Evolutionary conservation across 257 asterid species (phyloP), one percentile per base, ranked within the genome.

Genomic region (Nyctanthes arbortristis): DNA sequence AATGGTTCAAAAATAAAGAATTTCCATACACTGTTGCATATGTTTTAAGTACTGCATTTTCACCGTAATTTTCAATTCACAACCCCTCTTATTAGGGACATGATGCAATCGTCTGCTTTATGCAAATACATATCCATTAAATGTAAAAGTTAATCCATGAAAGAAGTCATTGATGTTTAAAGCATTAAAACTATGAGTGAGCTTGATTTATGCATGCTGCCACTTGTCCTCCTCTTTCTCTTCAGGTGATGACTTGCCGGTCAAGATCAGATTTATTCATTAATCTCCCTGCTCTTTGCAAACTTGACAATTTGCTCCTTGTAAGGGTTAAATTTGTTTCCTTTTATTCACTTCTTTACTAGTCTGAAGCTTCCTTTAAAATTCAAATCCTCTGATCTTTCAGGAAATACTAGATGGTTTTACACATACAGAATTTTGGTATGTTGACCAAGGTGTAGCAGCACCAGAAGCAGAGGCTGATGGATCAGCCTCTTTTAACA

Each of bases 271-370:
- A 94, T 76, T 75, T 94, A 30, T 76, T 75, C 57, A 80, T 88
- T 7, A 84, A 94, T 80, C 92, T 94, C 56, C 99, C 99, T 30
- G 99, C 97, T 66, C 97, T 94, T 40, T 86, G 89, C 59, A 94
- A 89, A 80, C 97, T 94, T 27, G 99, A 94, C 77, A 87, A 81
- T 74, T 82, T 94, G 92, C 89, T 93, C 45, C 85, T 91, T 57
- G 99, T 93, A 86, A 89, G 95, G 66, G 35, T 35, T 69, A n/a
- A 7, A 63, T 12, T 33, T 28, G 18, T 29, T n/a, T 47, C 36
- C 16, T 3, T 66, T 18, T 7, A 16, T 27, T 22, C 33, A 20
- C 22, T 25, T 29, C 2, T 57, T 25, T 67, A 20, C 25, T 63
- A 27, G 14, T 64, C 33, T 5, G 55, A 58, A 37, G 40, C 9